phyloP scores from a whole-genome alignment of 305 asterid species.

The Fraxinus greggii region DNA sequence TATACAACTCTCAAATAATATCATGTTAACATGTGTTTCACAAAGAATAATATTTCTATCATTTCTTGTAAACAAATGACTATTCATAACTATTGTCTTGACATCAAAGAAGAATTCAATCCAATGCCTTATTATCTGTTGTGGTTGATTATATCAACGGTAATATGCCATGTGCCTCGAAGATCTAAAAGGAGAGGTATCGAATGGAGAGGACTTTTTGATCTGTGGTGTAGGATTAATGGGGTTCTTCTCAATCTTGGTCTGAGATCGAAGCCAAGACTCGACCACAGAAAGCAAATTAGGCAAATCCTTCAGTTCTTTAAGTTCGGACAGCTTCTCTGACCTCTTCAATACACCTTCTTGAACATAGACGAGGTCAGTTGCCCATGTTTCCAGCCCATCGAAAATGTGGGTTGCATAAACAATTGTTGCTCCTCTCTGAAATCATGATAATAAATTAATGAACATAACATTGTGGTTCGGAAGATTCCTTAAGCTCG shows the following conservation, averaged over 20 bases:
- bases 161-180: conserved; percentile 92
- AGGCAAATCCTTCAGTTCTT: conserved; percentile 54
- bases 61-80: not conserved
- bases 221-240: conserved; percentile 34
- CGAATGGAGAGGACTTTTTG: conserved; percentile 60
- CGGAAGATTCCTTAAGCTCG: not conserved
- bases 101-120: not conserved
- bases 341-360: conserved; percentile 75
- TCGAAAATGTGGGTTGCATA: conserved; percentile 98
- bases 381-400: conserved; percentile 97
- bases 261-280: conserved; percentile 80
- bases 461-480: not conserved
- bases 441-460: conserved; percentile 19
- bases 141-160: conserved; percentile 40
- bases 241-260: conserved; percentile 67
- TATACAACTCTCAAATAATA: not conserved
- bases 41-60: not conserved
- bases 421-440: conserved; percentile 95
- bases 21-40: not conserved
- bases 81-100: not conserved
- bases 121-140: not conserved
- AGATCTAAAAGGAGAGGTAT: conserved; percentile 54
- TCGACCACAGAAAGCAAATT: conserved; percentile 93
- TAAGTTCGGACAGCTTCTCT: conserved; percentile 63
- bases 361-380: conserved; percentile 81